Evolutionary conservation across 257 asterid species (phyloP), one percentile per base, ranked within the genome.

Genomic region (Plectranthus barbatus): DNA sequence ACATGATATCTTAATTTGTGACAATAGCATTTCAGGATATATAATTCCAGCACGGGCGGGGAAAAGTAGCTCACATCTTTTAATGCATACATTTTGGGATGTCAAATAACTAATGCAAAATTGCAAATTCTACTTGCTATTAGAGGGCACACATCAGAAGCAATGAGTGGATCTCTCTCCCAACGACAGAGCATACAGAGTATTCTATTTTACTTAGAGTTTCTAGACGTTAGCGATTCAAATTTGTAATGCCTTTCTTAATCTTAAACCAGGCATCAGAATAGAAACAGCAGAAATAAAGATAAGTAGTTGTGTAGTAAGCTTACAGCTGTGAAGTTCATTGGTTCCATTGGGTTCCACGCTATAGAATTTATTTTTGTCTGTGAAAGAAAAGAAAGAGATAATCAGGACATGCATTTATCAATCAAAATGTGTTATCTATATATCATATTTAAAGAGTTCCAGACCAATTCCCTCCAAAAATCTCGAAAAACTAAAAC

Each of bases 291-390:
- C 21, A 9, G 31, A 52, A 18, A 8, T 21, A 45, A 71, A 26
- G 45, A n/a, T n/a, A 55, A 37, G 9, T 9, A 57, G 68, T 52
- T 55, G 23, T 64, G 46, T 42, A 10, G 53, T 62, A 15, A 71
- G 52, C 97, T 85, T 86, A 92, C 97, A 67, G 95, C 93, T 63
- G 99, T 92, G 68, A 92, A 92, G 86, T 92, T 92, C 95, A 92
- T 92, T 19, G 99, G 99, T 79, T 92, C 99, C 96, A 84, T 80
- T 6, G 97, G 99, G 57, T 92, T 92, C 97, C 99, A 92, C 1
- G 95, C 86, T 53, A 89, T 80, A 29, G 97, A 85, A 78, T 92
- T 92, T 37, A 91, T 84, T 78, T 81, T 89, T 39, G 89, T 92
- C 97, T 92, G 95, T 50, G 33, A 65, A 57, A 66, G 37, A 24